Conservation (phyloP, 495 filamentous ascomycete species). For the Penicillium roqueforti region DNA sequence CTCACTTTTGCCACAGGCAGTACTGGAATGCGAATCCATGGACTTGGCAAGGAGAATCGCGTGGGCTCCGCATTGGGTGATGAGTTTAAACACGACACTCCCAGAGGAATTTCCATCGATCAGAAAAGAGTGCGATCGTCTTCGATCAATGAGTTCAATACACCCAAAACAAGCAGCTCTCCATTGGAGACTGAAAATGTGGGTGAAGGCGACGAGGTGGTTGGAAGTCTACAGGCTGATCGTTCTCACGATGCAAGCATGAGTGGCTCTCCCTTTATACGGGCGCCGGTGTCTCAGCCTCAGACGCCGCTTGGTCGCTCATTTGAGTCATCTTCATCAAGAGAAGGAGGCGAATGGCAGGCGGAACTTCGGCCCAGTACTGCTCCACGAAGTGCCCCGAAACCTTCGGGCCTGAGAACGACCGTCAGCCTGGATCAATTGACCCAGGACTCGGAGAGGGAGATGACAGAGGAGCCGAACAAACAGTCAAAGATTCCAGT, state of each 20-base stretch:
- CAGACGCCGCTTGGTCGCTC: conserved; percentile 35
- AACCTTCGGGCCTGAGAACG: conserved; percentile 32
- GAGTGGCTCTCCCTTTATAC: conserved; percentile 42
- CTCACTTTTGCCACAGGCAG: conserved; percentile 9
- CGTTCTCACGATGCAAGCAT: conserved; percentile 37
- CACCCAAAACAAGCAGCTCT: conserved; percentile 19
- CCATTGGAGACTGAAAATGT: conserved; percentile 17
- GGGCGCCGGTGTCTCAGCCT: conserved; percentile 28
- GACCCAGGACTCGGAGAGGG: conserved; percentile 14
- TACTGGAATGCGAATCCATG: conserved; percentile 10
- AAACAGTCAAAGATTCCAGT: conserved; percentile 54
- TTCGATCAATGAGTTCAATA: conserved; percentile 14
- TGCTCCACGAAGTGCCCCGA: conserved; percentile 17
- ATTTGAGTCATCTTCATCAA: conserved; percentile 27
- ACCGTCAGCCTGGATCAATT: conserved; percentile 25
- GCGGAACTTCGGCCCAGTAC: conserved; percentile 17
- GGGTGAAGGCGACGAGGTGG: conserved; percentile 15
- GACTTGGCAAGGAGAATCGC: conserved; percentile 9
- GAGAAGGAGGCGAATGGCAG: conserved; percentile 29
- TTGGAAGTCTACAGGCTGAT: conserved; percentile 22
- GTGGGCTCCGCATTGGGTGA: conserved; percentile 10
- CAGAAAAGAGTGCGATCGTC: conserved; percentile 29
- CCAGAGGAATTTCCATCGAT: conserved; percentile 3
- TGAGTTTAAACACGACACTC: conserved; percentile 8
- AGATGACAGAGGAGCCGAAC: conserved; percentile 12